phyloP scores from a whole-genome alignment of 805 yeast genomes.

The Saccharomycopsis vini region DNA sequence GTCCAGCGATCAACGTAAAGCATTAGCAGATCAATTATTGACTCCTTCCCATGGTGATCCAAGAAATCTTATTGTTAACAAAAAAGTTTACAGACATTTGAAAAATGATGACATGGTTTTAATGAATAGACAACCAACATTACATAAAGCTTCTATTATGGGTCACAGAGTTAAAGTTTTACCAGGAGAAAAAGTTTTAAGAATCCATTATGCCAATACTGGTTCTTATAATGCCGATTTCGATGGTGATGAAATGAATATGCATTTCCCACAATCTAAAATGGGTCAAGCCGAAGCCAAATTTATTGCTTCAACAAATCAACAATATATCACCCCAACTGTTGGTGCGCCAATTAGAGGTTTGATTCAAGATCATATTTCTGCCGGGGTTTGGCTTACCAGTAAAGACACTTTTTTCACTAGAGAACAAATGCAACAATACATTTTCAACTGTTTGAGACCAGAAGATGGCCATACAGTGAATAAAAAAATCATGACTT shows the following conservation, averaged over 20 bases:
- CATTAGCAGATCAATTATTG: slow-evolving; percentile 85
- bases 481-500: slow-evolving; percentile 55
- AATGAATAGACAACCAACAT: slow-evolving; percentile 98
- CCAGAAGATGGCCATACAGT: slow-evolving; percentile 96
- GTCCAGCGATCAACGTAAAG: slow-evolving; percentile 89
- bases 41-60: slow-evolving; percentile 56
- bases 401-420: slow-evolving; percentile 87
- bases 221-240: slow-evolving; percentile 99
- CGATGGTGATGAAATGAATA: slow-evolving; percentile 99
- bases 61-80: slow-evolving; percentile 58
- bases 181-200: slow-evolving; percentile 93
- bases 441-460: slow-evolving; percentile 85
- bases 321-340: slow-evolving; percentile 96
- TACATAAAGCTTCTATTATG: slow-evolving; percentile 99
- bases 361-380: slow-evolving; percentile 95
- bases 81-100: slow-evolving; percentile 91
- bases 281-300: slow-evolving; percentile 95
- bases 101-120: slow-evolving; percentile 90
- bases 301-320: slow-evolving; percentile 91
- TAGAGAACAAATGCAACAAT: slow-evolving; percentile 87
- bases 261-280: slow-evolving; percentile 98
- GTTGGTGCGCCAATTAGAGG: slow-evolving; percentile 98
- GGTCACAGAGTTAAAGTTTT: slow-evolving; percentile 95
- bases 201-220: slow-evolving; percentile 96
- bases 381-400: slow-evolving; percentile 98